Evolutionary conservation across 2,329 filamentous ascomycete genomes (phyloP), one percentile per base, ranked within the genome.

Genomic region (Trichoderma harzianum): DNA sequence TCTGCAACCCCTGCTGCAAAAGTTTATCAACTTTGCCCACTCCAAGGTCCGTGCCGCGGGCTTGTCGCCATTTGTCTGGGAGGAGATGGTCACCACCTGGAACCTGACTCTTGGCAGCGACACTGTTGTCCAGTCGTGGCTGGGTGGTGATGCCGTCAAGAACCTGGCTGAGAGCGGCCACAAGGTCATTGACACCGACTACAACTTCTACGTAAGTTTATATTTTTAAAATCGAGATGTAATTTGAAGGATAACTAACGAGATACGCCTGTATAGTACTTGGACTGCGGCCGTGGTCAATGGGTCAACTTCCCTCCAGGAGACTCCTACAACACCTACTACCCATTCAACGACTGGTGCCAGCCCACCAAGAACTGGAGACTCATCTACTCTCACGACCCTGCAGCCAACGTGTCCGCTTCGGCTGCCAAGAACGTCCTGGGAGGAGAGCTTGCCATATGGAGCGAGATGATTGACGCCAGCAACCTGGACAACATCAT

Each of bases 291-390:
- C 32, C 87, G 91, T 73, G 93, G 93, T 51, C 88, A 92, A 76
- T 96, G 92, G 91, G 84, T 95, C 75, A 90, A 93, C 83, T 92
- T 92, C 77, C 83, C 83, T 70, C 89, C 89, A 64, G 89, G 87
- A 32, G 81, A 80, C 2, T 86, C 18, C 87, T 86, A 51, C 70
- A 39, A 69, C 53, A 61, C 53, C 21, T 72, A 83, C 81, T 93
- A 87, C 79, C 93, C 93, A 0, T 97, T 92, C 83, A 82, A 84
- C 72, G 93, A 97, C 83, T 97, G 94, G 87, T 97, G 94, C 82
- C 84, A 84, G 0, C 94, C 94, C 3, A 86, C 86, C 78, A 94
- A 97, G 84, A 93, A 88, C 82, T 97, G 94, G 94, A 88, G 90
- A 5, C 84, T 93, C 32, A 87, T 95, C 72, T 97, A 97, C 85